Conservation (phyloP, 2,329 filamentous ascomycete genomes). For the Ceratocystis ficicola region DNA sequence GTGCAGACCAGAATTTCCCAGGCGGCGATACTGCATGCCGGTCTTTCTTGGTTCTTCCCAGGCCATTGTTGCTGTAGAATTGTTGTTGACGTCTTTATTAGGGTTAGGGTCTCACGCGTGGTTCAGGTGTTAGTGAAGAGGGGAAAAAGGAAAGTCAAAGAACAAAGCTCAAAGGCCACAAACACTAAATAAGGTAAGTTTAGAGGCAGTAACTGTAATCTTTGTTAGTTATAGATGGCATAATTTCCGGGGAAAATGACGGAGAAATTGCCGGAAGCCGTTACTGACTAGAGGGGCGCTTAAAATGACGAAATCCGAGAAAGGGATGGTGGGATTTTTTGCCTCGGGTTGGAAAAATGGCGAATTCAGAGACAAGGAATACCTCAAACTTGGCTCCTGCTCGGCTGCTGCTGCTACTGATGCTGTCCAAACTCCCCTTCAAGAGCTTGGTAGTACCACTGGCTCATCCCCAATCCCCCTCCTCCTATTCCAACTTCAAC, state of each 20-base stretch:
- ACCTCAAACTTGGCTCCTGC: background rate
- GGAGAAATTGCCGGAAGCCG: conserved; percentile 26
- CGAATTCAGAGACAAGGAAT: background rate
- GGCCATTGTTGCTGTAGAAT: conserved; percentile 29
- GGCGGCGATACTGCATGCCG: conserved; percentile 35
- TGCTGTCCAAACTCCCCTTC: conserved; percentile 1
- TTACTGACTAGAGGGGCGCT: background rate
- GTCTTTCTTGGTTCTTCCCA: conserved; percentile 36
- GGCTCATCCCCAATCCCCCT: background rate
- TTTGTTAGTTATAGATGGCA: background rate
- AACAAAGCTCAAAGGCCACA: background rate
- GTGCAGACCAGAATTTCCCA: conserved; percentile 46
- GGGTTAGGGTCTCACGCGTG: background rate
- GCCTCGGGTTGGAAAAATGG: background rate
- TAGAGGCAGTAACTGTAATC: background rate
- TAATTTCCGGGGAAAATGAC: conserved; percentile 17
- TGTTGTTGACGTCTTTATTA: background rate
- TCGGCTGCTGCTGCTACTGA: background rate
- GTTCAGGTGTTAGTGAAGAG: background rate
- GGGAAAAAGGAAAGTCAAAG: background rate
- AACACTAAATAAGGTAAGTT: background rate
- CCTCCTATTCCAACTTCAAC: conserved; percentile 4
- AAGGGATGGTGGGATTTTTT: conserved; percentile 13
- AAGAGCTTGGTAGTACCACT: conserved; percentile 10
- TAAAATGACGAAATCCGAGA: conserved; percentile 18